A percentile compares a stretch with the other conserved stretches of the same genome.
Evolutionary conservation across 225 moss, liverwort and hornwort species (phyloP).

Genomic region (Antitrichia curtipendula): DNA sequence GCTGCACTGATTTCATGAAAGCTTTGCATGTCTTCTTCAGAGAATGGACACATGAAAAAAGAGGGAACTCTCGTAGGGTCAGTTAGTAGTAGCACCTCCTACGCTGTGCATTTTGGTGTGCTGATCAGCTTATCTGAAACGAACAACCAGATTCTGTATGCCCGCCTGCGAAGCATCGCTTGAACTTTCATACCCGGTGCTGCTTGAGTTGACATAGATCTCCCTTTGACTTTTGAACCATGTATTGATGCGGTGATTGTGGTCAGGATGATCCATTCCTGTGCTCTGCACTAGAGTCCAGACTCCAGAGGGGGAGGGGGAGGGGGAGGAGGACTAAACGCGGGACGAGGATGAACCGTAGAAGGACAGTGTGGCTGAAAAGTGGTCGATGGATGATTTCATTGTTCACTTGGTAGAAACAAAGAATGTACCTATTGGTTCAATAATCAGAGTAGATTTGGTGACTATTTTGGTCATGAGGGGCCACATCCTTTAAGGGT

Average conservation of each 20-base stretch:
- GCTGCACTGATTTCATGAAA: neutral
- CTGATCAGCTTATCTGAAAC: neutral
- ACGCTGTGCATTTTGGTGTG: neutral
- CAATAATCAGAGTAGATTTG: no score
- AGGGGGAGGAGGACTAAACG: no score
- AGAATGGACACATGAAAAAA: no score
- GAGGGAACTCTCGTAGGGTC: neutral
- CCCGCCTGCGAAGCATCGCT: neutral
- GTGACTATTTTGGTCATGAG: no score
- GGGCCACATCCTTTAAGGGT: accelerated
- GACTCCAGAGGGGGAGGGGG: no score
- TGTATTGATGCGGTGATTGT: neutral
- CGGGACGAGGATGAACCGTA: no score
- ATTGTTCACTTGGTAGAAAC: no score
- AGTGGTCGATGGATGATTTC: no score
- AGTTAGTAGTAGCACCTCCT: neutral
- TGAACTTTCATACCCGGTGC: neutral
- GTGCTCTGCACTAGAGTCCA: neutral
- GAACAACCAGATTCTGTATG: no score
- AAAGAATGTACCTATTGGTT: no score
- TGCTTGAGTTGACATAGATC: neutral
- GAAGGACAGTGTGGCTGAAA: no score
- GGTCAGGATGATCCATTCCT: no score
- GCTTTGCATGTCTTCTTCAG: neutral
- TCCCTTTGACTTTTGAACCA: neutral